Evolutionary conservation across 495 filamentous ascomycete species (phyloP), one percentile per base, ranked within the genome.

Genomic region (Aspergillus biplanus): DNA sequence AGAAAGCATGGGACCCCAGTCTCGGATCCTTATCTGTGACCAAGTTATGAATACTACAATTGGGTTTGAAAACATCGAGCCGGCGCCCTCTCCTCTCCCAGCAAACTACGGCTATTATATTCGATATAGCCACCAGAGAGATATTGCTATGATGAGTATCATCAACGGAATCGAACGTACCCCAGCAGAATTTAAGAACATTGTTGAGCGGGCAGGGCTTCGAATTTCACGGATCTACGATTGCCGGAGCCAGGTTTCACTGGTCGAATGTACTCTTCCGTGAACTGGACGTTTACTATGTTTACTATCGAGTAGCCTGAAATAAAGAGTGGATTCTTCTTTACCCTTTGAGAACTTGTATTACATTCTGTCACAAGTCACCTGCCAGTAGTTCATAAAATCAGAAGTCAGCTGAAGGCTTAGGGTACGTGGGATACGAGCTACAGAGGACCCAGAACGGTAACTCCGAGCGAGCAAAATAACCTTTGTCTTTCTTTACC

Each of bases 101-200:
- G 55, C 72, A 7, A 79, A 79, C 59, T 79, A 67, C 53, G 73
- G 74, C 3, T 68, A 71, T 39, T 68, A 66, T 47, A 65, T 63
- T 6, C 62, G 72, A n/a, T 77, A 70, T 32, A 67, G 69, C 16
- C 75, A 79, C 44, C 69, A 75, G 58, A 62, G 72, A 1, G 75
- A 79, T 44, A 62, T 79, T 3, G 59, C 58, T 44, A 75, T 77
- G 71, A 77, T 75, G 71, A 53, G 65, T 1, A 71, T 69, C 33
- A 73, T 77, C 60, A 77, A 79, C 46, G 76, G 75, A 0, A 76
- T 76, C 35, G 76, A 79, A 64, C 56, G 76, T 5, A 79, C 71
- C 32, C 73, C 71, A 4, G 67, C 52, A 7, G 64, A 79, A 33
- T 74, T 79, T 18, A 49, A 54, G 16, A 58, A 61, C 18, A 58